Conservation (phyloP, 140 eudicot genomes). For the Flaveria floridana region DNA sequence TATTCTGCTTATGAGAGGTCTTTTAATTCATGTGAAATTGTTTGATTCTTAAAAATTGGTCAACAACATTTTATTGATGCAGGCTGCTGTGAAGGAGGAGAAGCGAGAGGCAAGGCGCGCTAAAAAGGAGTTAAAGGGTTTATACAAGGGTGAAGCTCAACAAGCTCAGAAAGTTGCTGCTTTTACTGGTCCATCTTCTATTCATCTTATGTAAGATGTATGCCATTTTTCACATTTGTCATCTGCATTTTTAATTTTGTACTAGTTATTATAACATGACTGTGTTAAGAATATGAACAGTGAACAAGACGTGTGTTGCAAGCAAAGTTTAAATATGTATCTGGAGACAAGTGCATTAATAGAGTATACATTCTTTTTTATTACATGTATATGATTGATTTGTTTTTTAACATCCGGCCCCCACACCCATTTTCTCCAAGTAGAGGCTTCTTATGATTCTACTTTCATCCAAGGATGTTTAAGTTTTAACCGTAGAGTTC, state of each 20-base stretch:
- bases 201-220: slow-evolving; percentile 70
- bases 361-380: neutral
- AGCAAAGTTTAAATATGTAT: neutral
- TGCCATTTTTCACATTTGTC: neutral
- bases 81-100: slow-evolving; percentile 94
- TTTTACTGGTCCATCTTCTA: slow-evolving; percentile 80
- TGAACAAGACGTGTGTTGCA: neutral
- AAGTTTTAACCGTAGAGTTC: too few relatives aligned
- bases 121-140: slow-evolving; percentile 78
- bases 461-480: too few relatives aligned
- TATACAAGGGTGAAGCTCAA: slow-evolving; percentile 67
- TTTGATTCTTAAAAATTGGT: neutral
- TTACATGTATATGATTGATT: neutral
- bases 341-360: neutral
- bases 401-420: too few relatives aligned
- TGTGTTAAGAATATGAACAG: neutral
- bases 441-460: too few relatives aligned
- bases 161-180: slow-evolving; percentile 97
- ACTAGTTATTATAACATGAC: neutral
- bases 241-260: neutral
- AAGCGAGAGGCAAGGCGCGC: slow-evolving; percentile 76
- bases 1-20: too few relatives aligned
- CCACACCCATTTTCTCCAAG: too few relatives aligned
- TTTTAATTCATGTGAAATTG: neutral
- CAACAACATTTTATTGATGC: slow-evolving; percentile 11